Percentiles rank a stretch among this genome's conserved stretches.
These are phyloP conservation scores for Nymphaea thermarum DNA, from an alignment of 164 flowering plant species.

Conservation along the genomic window DNA sequence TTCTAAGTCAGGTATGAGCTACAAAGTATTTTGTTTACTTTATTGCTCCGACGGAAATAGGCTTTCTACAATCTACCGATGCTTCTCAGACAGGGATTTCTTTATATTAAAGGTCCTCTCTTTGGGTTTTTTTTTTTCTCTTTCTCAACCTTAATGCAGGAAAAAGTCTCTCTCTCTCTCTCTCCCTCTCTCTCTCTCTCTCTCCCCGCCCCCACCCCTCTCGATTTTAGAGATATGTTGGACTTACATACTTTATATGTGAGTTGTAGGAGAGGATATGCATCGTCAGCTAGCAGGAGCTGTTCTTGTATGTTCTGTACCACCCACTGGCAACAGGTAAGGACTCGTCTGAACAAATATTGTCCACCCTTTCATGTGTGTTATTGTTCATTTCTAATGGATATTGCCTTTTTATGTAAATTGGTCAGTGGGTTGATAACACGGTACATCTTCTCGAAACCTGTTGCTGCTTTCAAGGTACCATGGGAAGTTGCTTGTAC, in stretches of 20 bases:
- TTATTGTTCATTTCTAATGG: not conserved
- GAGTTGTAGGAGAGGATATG: constrained; percentile 18
- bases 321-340: constrained; percentile 93
- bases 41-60: not conserved
- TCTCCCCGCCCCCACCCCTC: too few relatives aligned
- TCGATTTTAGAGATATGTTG: not conserved
- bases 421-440: constrained; percentile 63
- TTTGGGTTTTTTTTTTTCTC: not conserved
- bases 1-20: not conserved
- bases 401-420: constrained; percentile 1
- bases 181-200: too few relatives aligned
- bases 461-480: constrained; percentile 90
- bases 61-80: not conserved
- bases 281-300: constrained; percentile 56
- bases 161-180: too few relatives aligned
- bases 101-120: not conserved
- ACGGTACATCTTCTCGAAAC: constrained; percentile 81
- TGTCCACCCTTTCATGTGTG: not conserved
- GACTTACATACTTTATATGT: not conserved
- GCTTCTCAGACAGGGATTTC: not conserved
- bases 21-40: not conserved
- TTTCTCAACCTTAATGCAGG: not conserved
- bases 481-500: not conserved
- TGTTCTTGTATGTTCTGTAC: constrained; percentile 81
- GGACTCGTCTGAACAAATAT: too few relatives aligned